These are phyloP conservation scores for Plasmopara viticola DNA, from an alignment of 352 stramenopile genomes.

Conservation along the genomic window DNA sequence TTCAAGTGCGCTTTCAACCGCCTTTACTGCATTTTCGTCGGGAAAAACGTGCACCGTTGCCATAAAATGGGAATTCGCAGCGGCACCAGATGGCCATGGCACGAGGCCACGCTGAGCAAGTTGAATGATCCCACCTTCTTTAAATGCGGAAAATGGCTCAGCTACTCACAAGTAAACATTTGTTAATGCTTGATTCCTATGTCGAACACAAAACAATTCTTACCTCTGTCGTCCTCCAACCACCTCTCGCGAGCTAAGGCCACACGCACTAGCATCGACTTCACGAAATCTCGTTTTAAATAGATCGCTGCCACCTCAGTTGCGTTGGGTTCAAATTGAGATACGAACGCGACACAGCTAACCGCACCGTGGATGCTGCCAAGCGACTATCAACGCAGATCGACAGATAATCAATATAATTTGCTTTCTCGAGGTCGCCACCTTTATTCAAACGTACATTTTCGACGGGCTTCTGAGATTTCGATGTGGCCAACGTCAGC, in stretches of 20 bases:
- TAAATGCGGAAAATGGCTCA: conserved; percentile 22
- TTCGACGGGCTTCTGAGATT: conserved; percentile 11
- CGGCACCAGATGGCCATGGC: conserved; percentile 26
- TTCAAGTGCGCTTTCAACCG: conserved; percentile 51
- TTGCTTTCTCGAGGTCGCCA: neutral
- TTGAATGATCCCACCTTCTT: conserved; percentile 30
- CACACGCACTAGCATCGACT: conserved; percentile 50
- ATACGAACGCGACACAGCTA: conserved; percentile 52
- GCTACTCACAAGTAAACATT: conserved; percentile 15
- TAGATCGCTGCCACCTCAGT: conserved; percentile 34
- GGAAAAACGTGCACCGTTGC: conserved; percentile 38
- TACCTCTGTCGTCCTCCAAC: conserved; percentile 32
- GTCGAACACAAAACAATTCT: neutral
- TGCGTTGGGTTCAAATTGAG: conserved; percentile 21
- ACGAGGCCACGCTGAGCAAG: conserved; percentile 43
- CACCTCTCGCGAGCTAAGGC: conserved; percentile 47
- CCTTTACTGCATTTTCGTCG: conserved; percentile 34
- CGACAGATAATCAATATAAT: conserved; percentile 5
- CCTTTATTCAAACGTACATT: conserved; percentile 14
- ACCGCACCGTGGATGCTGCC: conserved; percentile 44
- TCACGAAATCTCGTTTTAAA: conserved; percentile 66
- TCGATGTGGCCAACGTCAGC: conserved; percentile 16
- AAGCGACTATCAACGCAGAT: conserved; percentile 14
- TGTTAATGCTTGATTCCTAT: conserved; percentile 8
- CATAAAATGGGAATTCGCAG: conserved; percentile 28